Base-by-base conservation (phyloP, 495 filamentous ascomycete species). In the Aspergillus ellipticus region DNA sequence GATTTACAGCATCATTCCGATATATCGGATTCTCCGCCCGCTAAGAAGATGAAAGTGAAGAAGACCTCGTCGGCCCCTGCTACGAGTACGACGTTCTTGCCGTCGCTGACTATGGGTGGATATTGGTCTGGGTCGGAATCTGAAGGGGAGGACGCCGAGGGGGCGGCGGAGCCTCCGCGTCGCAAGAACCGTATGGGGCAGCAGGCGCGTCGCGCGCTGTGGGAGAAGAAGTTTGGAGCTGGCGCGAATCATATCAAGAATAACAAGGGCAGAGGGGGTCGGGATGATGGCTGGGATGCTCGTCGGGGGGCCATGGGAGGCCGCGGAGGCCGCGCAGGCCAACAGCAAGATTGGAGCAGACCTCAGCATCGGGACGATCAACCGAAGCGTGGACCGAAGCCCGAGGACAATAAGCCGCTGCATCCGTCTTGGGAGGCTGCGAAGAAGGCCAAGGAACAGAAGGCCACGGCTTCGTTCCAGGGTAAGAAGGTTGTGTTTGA, bases 381-480 rank as follows among this genome's bases (percentile, higher is more conserved):
- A 39, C 46, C 58, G 5, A 42, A 53, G 33, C 56, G 49, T 4
- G 48, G 53, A 3, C 16, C 37, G 22, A 77, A 75, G 57, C 62
- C 71, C 0, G 74, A 74, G 62, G 82, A 79, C 61, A 74, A 81
- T 60, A 89, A 87, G 66, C 76, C 85, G 6, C 67, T 97, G 62
- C 94, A 98, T 82, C 94, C 94, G 9, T 92, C 87, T 51, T 98
- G 94, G 94, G 87, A 90, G 71, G 94, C 94, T 6, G 89, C 86
- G 42, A 88, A 85, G 76, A 86, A 86, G 73, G 87, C 85, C 15
- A 97, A 97, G 72, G 89, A 92, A 72, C 66, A 77, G 66, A 65
- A 77, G 61, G 22, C 65, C 42, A 66, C 82, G 20, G 82, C 83
- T 35, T 74, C 80, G 8, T 96, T 94, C 60, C 70, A 87, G 66